These are phyloP conservation scores for Nothopassalora personata DNA, from an alignment of 2,329 filamentous ascomycete species.

Conservation along the genomic window DNA sequence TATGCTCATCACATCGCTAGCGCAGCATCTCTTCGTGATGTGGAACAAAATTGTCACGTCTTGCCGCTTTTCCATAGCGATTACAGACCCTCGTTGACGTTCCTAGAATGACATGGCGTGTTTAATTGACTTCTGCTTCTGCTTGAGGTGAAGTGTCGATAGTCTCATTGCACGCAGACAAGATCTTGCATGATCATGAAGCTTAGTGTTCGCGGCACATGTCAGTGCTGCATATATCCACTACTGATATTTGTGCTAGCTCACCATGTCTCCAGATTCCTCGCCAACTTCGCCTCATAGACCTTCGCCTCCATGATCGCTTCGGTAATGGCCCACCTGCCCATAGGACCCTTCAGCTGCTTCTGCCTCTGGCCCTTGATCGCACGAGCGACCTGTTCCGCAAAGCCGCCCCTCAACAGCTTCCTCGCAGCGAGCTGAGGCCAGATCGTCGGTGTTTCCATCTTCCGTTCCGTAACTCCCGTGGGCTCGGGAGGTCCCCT, in stretches of 20 bases:
- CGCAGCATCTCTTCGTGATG: not conserved
- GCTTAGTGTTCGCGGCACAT: not conserved
- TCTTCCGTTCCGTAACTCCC: not conserved
- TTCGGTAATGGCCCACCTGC: no score
- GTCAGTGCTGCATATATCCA: not conserved
- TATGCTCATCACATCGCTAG: not conserved
- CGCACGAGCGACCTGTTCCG: constrained; percentile 8
- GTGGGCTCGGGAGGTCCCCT: not conserved
- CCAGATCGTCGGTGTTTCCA: constrained; percentile 6
- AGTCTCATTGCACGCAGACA: constrained; percentile 20
- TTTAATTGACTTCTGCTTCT: constrained; percentile 20
- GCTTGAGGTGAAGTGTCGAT: constrained; percentile 5
- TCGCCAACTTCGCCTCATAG: not conserved
- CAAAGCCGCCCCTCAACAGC: constrained; percentile 8
- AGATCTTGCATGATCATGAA: not conserved
- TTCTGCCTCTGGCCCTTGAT: constrained; percentile 8
- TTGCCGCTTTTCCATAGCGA: constrained; percentile 10
- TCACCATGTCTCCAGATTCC: not conserved
- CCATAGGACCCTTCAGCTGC: not conserved
- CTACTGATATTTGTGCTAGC: not conserved
- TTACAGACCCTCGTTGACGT: constrained; percentile 14
- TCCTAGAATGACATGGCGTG: constrained; percentile 15
- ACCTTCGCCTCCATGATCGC: not conserved
- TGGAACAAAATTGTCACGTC: constrained; percentile 19
- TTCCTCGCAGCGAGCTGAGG: constrained; percentile 2